phyloP scores from a whole-genome alignment of 495 filamentous ascomycete species.

The Neurospora sp. region DNA sequence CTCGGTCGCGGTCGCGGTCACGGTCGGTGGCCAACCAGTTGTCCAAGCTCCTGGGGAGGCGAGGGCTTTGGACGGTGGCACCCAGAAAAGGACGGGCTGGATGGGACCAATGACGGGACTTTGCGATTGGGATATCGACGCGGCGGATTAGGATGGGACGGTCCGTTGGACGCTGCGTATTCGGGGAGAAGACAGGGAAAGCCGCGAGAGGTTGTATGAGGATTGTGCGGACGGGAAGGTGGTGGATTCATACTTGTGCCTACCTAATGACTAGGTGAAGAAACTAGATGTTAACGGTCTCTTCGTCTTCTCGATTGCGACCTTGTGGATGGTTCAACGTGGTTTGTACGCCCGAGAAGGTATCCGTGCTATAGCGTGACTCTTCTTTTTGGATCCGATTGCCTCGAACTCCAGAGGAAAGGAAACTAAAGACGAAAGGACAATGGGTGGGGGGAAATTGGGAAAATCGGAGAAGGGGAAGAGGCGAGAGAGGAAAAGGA shows the following conservation, averaged over 20 bases:
- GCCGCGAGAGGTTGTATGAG: background rate
- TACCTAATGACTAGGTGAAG: background rate
- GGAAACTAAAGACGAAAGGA: background rate
- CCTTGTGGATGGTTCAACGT: background rate
- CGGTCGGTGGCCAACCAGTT: background rate
- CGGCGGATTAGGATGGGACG: background rate
- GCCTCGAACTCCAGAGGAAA: conserved; percentile 5
- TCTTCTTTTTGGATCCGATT: background rate
- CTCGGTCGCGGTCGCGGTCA: background rate
- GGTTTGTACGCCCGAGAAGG: conserved; percentile 3
- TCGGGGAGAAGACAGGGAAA: background rate
- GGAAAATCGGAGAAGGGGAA: background rate
- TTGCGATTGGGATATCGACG: background rate
- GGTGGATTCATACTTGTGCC: background rate
- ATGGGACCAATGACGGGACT: background rate
- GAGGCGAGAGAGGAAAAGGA: background rate
- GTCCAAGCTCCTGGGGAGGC: background rate
- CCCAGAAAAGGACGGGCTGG: background rate
- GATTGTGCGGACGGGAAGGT: background rate
- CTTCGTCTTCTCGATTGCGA: background rate
- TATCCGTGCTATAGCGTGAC: background rate
- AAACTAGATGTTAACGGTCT: background rate
- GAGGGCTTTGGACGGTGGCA: background rate
- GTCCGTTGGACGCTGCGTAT: background rate
- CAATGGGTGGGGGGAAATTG: background rate